phyloP scores from a whole-genome alignment of 345 rosid species.

The Raphanus sativus region DNA sequence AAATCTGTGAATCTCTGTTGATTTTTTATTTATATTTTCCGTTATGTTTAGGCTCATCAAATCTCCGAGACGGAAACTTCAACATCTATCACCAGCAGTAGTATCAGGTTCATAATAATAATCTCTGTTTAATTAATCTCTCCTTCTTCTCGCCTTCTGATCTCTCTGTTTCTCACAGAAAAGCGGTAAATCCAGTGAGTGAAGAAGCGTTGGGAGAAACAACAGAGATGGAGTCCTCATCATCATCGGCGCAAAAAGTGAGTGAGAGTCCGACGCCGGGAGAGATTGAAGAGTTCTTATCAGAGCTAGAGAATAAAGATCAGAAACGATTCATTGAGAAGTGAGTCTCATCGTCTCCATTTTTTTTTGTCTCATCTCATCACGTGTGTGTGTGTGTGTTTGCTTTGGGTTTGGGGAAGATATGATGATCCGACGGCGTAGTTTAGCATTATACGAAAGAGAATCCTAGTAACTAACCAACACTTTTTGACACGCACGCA shows the following conservation, averaged over 20 bases:
- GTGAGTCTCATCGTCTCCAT: slow-evolving; percentile 36
- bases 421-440: slow-evolving; percentile 27
- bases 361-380: background rate
- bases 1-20: background rate
- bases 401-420: slow-evolving; percentile 17
- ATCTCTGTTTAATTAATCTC: background rate
- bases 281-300: slow-evolving; percentile 50
- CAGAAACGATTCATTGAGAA: slow-evolving; percentile 52
- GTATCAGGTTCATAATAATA: background rate
- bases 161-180: background rate
- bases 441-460: slow-evolving; percentile 16
- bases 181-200: slow-evolving; percentile 23
- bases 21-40: background rate
- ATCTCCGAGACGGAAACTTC: background rate
- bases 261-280: slow-evolving; percentile 34
- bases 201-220: slow-evolving; percentile 31
- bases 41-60: background rate
- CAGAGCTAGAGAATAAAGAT: slow-evolving; percentile 36
- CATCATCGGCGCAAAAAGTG: slow-evolving; percentile 7
- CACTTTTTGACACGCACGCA: slow-evolving; percentile 38
- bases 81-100: background rate
- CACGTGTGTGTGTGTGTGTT: background rate
- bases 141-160: background rate
- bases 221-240: slow-evolving; percentile 19
- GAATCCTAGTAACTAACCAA: slow-evolving; percentile 48